A percentile compares a stretch with the other conserved stretches of the same genome.
phyloP scores from a whole-genome alignment of 2,329 filamentous ascomycete species.

The Colletotrichum endophyticum region DNA sequence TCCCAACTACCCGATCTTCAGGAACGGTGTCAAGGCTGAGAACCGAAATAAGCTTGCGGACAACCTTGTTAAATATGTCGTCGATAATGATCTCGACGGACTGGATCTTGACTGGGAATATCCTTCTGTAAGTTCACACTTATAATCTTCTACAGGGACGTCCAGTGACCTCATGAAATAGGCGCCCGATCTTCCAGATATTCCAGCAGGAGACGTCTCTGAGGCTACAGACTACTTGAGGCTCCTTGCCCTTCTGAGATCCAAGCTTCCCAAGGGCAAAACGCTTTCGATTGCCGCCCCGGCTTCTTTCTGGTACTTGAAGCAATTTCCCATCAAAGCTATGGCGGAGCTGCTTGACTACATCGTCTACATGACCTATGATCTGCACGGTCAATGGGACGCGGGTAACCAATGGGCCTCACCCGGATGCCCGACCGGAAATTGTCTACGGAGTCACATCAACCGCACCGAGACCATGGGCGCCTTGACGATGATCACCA shows the following conservation, averaged over 20 bases:
- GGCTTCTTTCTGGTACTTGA: slow-evolving; percentile 26
- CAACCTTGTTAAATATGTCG: slow-evolving; percentile 24
- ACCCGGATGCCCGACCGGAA: slow-evolving; percentile 31
- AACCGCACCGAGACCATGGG: slow-evolving; percentile 40
- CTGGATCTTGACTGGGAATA: slow-evolving; percentile 34
- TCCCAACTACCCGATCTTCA: slow-evolving; percentile 40
- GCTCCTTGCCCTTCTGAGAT: not conserved
- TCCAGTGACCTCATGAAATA: not conserved
- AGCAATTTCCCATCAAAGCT: slow-evolving; percentile 25
- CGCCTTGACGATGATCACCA: slow-evolving; percentile 39
- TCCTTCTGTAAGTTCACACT: not conserved
- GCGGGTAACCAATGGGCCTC: slow-evolving; percentile 30
- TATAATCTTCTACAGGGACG: not conserved
- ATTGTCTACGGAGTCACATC: slow-evolving; percentile 37
- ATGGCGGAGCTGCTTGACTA: slow-evolving; percentile 25
- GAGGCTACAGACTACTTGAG: slow-evolving; percentile 34
- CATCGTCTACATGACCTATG: slow-evolving; percentile 25
- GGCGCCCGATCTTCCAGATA: slow-evolving; percentile 14
- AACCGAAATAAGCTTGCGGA: slow-evolving; percentile 20
- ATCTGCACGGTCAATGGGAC: slow-evolving; percentile 22
- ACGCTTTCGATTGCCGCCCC: slow-evolving; percentile 22
- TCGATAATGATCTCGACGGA: not conserved
- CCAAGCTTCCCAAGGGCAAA: slow-evolving; percentile 15
- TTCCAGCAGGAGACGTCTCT: slow-evolving; percentile 27
- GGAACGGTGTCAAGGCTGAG: slow-evolving; percentile 30